A percentile compares a stretch with the other conserved stretches of the same genome.
Evolutionary conservation across 2,329 filamentous ascomycete species (phyloP).

Genomic region (Aspergillus pseudoglaucus): DNA sequence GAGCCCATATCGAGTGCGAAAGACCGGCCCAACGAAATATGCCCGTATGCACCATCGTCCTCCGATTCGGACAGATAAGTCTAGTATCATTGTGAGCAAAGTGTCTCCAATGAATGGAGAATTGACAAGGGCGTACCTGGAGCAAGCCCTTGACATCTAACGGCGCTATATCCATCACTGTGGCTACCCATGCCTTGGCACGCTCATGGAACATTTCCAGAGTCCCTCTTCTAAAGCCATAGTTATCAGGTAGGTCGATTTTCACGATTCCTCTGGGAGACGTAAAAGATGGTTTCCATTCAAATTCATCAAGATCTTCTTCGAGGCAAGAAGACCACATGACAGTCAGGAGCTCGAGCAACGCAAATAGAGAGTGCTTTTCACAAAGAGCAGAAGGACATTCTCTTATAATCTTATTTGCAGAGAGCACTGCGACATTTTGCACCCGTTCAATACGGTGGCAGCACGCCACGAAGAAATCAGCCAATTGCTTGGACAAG

Average conservation of each 20-base stretch:
- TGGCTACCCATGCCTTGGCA: slow-evolving; percentile 72
- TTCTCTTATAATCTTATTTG: slow-evolving; percentile 75
- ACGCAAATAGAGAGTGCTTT: slow-evolving; percentile 79
- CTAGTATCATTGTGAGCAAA: slow-evolving; percentile 32
- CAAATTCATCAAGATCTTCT: slow-evolving; percentile 87
- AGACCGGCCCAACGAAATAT: slow-evolving; percentile 85
- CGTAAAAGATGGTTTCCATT: slow-evolving; percentile 73
- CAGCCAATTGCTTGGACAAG: slow-evolving; percentile 78
- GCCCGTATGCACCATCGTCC: slow-evolving; percentile 83
- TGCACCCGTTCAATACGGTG: slow-evolving; percentile 91
- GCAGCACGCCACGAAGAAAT: slow-evolving; percentile 81
- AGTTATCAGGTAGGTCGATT: slow-evolving; percentile 91
- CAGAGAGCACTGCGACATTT: slow-evolving; percentile 73
- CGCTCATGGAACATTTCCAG: slow-evolving; percentile 69
- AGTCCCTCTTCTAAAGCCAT: slow-evolving; percentile 71
- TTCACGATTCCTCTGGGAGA: slow-evolving; percentile 72
- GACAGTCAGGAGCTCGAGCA: slow-evolving; percentile 83
- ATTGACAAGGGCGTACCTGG: slow-evolving; percentile 37
- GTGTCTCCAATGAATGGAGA: not conserved
- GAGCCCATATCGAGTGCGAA: slow-evolving; percentile 92
- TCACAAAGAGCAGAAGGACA: slow-evolving; percentile 89
- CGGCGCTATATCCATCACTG: slow-evolving; percentile 76
- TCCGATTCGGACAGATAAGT: slow-evolving; percentile 95
- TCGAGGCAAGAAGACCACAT: slow-evolving; percentile 96
- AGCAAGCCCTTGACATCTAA: slow-evolving; percentile 91